These are phyloP conservation scores for Paraphoma sp. DNA, from an alignment of 2,329 filamentous ascomycete genomes.

Conservation along the genomic window DNA sequence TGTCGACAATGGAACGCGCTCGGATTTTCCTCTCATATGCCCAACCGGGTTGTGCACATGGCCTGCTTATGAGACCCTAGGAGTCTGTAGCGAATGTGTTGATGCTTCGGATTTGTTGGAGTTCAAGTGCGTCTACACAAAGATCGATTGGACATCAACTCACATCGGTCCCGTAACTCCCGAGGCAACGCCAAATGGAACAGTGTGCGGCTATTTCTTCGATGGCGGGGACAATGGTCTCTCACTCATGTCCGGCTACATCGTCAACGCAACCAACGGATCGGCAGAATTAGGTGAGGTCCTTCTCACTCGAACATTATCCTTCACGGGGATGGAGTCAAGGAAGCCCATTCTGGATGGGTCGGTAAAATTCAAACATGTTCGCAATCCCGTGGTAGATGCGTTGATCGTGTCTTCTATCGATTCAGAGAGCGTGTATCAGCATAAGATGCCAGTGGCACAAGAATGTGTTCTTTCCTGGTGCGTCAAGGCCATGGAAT, in stretches of 20 bases:
- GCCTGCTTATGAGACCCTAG: not conserved
- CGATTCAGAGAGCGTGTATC: not conserved
- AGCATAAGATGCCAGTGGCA: conserved; percentile 2
- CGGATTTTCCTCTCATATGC: conserved; percentile 24
- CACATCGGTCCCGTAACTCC: not conserved
- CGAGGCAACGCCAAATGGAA: not conserved
- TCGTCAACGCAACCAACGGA: not conserved
- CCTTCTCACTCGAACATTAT: not conserved
- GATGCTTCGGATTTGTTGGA: not conserved
- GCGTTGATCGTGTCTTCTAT: conserved; percentile 14
- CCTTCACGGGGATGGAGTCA: not conserved
- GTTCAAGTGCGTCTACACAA: not conserved
- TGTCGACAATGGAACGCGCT: conserved; percentile 30
- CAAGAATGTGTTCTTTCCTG: conserved; percentile 28
- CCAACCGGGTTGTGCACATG: not conserved
- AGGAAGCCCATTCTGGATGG: not conserved
- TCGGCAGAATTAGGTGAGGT: not conserved
- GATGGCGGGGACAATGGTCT: not conserved
- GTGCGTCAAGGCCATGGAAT: conserved; percentile 33
- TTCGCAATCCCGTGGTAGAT: conserved; percentile 20
- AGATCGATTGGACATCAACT: not conserved
- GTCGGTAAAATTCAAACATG: not conserved
- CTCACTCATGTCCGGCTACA: not conserved
- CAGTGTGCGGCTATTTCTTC: not conserved
- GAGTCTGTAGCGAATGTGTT: not conserved